A percentile compares a stretch with the other conserved stretches of the same genome.
These are phyloP conservation scores for Astrothelium macrocarpum DNA, from an alignment of 495 filamentous ascomycete species.

Conservation along the genomic window DNA sequence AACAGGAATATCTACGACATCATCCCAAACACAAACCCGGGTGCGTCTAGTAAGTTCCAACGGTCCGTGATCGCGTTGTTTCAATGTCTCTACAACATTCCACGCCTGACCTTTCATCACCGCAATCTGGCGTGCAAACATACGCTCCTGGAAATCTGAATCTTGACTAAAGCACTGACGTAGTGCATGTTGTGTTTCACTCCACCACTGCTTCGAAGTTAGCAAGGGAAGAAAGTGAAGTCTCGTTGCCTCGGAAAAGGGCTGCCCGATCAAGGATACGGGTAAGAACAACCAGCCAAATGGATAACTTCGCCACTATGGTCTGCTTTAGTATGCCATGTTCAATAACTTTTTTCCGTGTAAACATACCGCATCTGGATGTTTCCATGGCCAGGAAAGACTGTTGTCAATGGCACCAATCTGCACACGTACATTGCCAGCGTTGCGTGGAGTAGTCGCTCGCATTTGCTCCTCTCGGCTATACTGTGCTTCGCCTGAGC, in stretches of 20 bases:
- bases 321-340: not conserved
- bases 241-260: constrained; percentile 84
- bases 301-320: constrained; percentile 75
- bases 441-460: constrained; percentile 49
- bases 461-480: constrained; percentile 76
- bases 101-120: constrained; percentile 99
- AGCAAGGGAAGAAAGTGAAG: constrained; percentile 89
- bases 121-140: constrained; percentile 94
- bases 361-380: constrained; percentile 73
- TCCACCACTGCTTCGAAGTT: constrained; percentile 94
- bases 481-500: constrained; percentile 37
- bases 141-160: constrained; percentile 91
- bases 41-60: constrained; percentile 84
- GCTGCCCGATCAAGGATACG: constrained; percentile 89
- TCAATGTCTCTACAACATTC: constrained; percentile 97
- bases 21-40: constrained; percentile 95
- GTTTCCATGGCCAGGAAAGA: constrained; percentile 98
- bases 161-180: constrained; percentile 81
- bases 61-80: constrained; percentile 82
- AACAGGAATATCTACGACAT: constrained; percentile 88
- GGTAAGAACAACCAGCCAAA: constrained; percentile 98
- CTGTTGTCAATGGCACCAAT: constrained; percentile 97
- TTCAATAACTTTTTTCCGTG: not conserved
- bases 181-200: constrained; percentile 78
- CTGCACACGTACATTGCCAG: constrained; percentile 34